Conservation (phyloP, 495 filamentous ascomycete species). For the Lophiostoma macrostomum region DNA sequence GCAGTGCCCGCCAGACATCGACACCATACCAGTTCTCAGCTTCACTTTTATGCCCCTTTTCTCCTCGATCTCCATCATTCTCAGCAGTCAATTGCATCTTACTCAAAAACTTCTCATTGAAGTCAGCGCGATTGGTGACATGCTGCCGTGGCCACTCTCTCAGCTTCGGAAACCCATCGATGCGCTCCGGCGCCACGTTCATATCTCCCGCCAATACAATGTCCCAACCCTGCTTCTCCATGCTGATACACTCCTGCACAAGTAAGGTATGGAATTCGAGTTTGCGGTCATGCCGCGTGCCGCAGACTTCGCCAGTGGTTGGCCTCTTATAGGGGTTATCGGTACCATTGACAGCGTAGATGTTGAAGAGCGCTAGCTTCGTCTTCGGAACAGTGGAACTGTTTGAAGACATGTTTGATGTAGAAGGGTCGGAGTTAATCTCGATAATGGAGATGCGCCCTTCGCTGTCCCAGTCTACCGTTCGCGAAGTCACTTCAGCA, state of each 20-base stretch:
- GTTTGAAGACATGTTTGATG: too few relatives aligned
- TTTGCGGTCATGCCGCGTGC: conserved; percentile 52
- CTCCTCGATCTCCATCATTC: conserved; percentile 2
- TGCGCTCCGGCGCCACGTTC: conserved; percentile 44
- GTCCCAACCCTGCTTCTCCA: conserved; percentile 42
- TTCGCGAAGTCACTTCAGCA: conserved; percentile 20
- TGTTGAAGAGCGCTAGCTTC: conserved; percentile 45
- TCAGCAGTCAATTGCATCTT: too few relatives aligned
- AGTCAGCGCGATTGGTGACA: conserved; percentile 49
- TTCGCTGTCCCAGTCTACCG: conserved; percentile 51
- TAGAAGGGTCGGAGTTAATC: conserved; percentile 26
- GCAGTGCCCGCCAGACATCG: conserved; percentile 39
- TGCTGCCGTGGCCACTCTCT: conserved; percentile 46
- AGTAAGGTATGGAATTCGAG: conserved; percentile 46
- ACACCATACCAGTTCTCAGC: not conserved
- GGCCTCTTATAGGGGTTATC: conserved; percentile 45
- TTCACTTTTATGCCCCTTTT: conserved; percentile 20
- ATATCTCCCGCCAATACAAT: conserved; percentile 50
- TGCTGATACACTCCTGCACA: conserved; percentile 40
- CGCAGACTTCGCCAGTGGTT: conserved; percentile 40
- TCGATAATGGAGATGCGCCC: conserved; percentile 49
- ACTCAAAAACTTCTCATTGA: conserved; percentile 49
- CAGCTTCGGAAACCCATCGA: conserved; percentile 48
- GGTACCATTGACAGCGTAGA: conserved; percentile 56
- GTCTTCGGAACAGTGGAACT: too few relatives aligned